These are phyloP conservation scores for Trichoderma lentiforme DNA, from an alignment of 2,329 filamentous ascomycete genomes.

Conservation along the genomic window DNA sequence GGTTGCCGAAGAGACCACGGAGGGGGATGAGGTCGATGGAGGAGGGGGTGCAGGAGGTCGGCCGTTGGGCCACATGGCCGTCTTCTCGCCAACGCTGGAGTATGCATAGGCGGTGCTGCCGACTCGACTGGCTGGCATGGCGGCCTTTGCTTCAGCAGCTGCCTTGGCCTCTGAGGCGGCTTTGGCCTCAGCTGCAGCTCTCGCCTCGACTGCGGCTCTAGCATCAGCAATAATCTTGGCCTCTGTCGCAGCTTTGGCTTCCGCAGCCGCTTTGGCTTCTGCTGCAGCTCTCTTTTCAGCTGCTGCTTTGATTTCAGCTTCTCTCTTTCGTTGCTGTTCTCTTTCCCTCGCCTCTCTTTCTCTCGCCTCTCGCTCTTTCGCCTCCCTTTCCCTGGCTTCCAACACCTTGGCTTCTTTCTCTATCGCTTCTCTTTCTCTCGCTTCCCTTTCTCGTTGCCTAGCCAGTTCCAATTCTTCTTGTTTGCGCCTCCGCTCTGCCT, in stretches of 20 bases:
- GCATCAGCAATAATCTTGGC: slow-evolving; percentile 37
- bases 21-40: slow-evolving; percentile 20
- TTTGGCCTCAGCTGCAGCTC: slow-evolving; percentile 14
- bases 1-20: slow-evolving; percentile 2
- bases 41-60: slow-evolving; percentile 42
- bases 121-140: slow-evolving; percentile 34
- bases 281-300: slow-evolving; percentile 28
- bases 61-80: slow-evolving; percentile 66
- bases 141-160: slow-evolving; percentile 27
- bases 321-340: slow-evolving; percentile 32
- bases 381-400: slow-evolving; percentile 39
- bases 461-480: slow-evolving; percentile 35
- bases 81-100: slow-evolving; percentile 64
- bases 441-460: slow-evolving; percentile 39
- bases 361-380: slow-evolving; percentile 32
- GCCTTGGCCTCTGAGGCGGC: not conserved
- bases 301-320: slow-evolving; percentile 1
- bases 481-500: slow-evolving; percentile 28
- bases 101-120: slow-evolving; percentile 58
- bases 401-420: slow-evolving; percentile 26
- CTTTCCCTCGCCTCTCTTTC: slow-evolving; percentile 34
- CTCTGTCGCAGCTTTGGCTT: slow-evolving; percentile 40
- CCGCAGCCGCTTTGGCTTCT: slow-evolving; percentile 38
- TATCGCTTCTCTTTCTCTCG: slow-evolving; percentile 33
- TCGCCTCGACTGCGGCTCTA: slow-evolving; percentile 15